These are phyloP conservation scores for Trypanosomatidae sp. DNA, from an alignment of 208 protist genomes.

Conservation along the genomic window DNA sequence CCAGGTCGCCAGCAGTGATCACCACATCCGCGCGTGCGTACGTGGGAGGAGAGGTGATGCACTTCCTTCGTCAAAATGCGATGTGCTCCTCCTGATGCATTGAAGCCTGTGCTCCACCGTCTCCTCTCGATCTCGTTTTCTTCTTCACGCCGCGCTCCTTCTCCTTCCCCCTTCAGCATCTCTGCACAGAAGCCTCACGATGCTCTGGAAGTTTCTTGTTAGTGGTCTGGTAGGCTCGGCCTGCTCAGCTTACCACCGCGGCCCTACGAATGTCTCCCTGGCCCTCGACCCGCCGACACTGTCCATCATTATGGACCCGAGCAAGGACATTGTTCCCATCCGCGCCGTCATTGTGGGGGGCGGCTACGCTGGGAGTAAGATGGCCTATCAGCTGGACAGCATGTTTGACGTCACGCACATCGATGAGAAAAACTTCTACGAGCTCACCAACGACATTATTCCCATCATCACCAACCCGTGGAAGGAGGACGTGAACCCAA, in stretches of 20 bases:
- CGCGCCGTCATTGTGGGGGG: conserved; percentile 83
- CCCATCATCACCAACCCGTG: conserved; percentile 65
- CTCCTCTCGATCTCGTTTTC: neutral
- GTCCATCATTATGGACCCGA: conserved; percentile 76
- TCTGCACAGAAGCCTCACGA: conserved; percentile 10
- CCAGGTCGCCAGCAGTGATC: neutral
- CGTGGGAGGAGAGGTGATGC: neutral
- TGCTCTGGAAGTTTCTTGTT: conserved; percentile 59
- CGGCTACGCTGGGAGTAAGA: conserved; percentile 71
- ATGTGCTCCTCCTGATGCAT: neutral
- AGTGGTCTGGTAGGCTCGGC: conserved; percentile 37
- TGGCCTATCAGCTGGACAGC: conserved; percentile 85
- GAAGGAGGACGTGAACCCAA: conserved; percentile 54
- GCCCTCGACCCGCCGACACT: conserved; percentile 63
- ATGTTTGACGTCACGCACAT: conserved; percentile 86
- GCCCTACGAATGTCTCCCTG: conserved; percentile 29
- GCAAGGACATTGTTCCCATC: conserved; percentile 71
- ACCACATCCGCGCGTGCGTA: neutral
- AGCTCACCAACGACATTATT: conserved; percentile 86
- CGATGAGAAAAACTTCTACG: conserved; percentile 90
- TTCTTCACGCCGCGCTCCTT: neutral
- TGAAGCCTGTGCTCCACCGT: neutral
- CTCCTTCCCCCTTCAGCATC: neutral
- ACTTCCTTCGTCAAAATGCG: neutral
- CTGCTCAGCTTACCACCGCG: conserved; percentile 37